Percentiles rank a stretch among this genome's conserved stretches.
Conservation (phyloP, 2,329 filamentous ascomycete genomes). For the Fusarium sp. region DNA sequence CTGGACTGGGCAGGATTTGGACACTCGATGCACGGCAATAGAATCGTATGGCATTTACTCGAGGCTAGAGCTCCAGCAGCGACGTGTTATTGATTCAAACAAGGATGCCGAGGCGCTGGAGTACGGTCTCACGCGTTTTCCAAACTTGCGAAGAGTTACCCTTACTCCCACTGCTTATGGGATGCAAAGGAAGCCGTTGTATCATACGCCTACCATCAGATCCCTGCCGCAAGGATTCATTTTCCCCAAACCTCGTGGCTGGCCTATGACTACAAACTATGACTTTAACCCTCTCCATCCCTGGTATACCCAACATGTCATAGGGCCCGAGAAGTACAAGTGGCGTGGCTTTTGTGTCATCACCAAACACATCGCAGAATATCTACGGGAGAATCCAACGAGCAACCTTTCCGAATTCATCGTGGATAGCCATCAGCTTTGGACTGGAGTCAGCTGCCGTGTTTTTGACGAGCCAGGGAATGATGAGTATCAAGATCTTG, state of each 20-base stretch:
- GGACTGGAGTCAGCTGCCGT: conserved; percentile 44
- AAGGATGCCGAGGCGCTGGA: conserved; percentile 48
- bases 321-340: neutral
- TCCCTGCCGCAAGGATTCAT: conserved; percentile 47
- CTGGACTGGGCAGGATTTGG: neutral
- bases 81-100: conserved; percentile 42
- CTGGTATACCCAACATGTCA: neutral
- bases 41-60: conserved; percentile 47
- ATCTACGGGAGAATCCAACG: conserved; percentile 5
- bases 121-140: conserved; percentile 47
- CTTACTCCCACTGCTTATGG: conserved; percentile 55
- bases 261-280: no score
- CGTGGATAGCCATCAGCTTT: conserved; percentile 46
- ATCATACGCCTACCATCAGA: conserved; percentile 45
- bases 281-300: rapidly evolving
- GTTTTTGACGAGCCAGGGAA: neutral
- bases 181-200: conserved; percentile 48
- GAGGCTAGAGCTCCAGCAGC: conserved; percentile 49
- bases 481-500: conserved; percentile 6
- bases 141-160: conserved; percentile 49
- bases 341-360: conserved; percentile 48
- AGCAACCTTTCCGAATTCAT: conserved; percentile 48
- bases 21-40: neutral
- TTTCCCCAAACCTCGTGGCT: conserved; percentile 50
- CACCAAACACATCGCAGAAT: conserved; percentile 39